Evolutionary conservation across 176 grass and related monocot species (phyloP).

Genomic region (Tuctoria greenei): DNA sequence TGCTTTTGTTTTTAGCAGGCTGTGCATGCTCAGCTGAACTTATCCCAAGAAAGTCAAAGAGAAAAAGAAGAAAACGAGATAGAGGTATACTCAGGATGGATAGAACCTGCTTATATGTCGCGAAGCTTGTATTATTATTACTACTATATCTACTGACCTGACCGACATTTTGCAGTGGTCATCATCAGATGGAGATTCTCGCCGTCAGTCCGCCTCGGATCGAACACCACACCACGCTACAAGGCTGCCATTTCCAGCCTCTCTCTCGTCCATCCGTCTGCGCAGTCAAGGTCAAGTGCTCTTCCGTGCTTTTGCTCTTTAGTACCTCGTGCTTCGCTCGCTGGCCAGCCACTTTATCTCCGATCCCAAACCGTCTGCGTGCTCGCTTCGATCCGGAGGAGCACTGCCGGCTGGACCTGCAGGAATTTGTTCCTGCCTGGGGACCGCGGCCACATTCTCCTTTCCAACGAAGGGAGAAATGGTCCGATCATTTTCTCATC

Average conservation of each 20-base stretch:
- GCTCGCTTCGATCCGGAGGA: background rate
- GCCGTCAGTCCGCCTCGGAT: background rate
- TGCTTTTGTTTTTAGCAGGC: background rate
- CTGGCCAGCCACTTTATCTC: background rate
- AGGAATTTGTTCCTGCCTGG: no score
- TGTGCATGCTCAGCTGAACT: background rate
- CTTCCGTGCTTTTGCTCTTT: background rate
- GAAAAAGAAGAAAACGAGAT: no score
- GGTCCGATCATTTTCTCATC: no score
- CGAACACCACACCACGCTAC: background rate
- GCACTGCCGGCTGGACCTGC: no score
- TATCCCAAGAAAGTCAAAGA: background rate
- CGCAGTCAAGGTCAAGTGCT: background rate
- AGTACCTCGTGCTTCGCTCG: background rate
- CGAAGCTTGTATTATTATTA: no score
- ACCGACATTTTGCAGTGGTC: no score
- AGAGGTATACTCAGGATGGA: no score
- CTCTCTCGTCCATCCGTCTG: background rate
- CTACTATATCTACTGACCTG: no score
- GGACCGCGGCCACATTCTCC: no score
- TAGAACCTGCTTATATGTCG: no score
- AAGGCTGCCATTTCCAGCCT: background rate
- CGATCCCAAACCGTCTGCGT: background rate
- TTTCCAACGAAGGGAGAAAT: background rate
- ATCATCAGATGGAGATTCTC: background rate